Base-by-base conservation (phyloP, 1,139 yeast species). In the Yamadazyma mexicana region DNA sequence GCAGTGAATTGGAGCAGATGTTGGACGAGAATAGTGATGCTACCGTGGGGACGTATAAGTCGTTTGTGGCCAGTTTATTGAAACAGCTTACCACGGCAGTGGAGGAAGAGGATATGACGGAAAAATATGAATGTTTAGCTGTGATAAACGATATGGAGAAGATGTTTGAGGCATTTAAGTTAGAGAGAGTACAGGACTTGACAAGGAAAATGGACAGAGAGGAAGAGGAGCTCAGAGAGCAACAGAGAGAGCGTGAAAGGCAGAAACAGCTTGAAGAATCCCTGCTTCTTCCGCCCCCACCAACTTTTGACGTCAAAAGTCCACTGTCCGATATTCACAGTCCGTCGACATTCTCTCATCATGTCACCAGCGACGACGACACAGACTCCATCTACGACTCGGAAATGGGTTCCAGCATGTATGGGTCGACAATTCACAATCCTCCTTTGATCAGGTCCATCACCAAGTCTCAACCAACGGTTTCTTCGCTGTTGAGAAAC, bases 71-170 rank as follows among this genome's bases (percentile, higher is more conserved):
- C 34, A 74, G 74, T 39, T 59, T 79, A 35, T 56, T 79, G 33
- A 65, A 62, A 39, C 84, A 79, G 49, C 61, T 79, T 44, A 74
- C 77, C 44, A 62, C 55, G n/a, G 74, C 81, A 4, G 67, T 77
- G 9, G 73, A 73, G 12, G 50, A 57, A 20, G 74, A 74, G 33
- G 82, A 79, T 49, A 62, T 66, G 29, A 73, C 73, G 31, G 74
- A 73, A 12, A 74, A 76, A 40, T 69, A 72, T 61, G 84, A 79
- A 52, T 77, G 83, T 50, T 65, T 79, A 44, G 81, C 81, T 0
- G 80, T 79, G 33, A 77, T 79, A 17, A 72, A 68, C 44, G 84
- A 79, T 50, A 75, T 79, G 66, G 84, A 79, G 50, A 73, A 75
- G 51, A 79, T 79, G 83, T 79, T 77, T 55, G 81, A 77, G 31